Conservation (phyloP, 1,284 basidiomycete genomes). For the Boletus albobrunnescens region DNA sequence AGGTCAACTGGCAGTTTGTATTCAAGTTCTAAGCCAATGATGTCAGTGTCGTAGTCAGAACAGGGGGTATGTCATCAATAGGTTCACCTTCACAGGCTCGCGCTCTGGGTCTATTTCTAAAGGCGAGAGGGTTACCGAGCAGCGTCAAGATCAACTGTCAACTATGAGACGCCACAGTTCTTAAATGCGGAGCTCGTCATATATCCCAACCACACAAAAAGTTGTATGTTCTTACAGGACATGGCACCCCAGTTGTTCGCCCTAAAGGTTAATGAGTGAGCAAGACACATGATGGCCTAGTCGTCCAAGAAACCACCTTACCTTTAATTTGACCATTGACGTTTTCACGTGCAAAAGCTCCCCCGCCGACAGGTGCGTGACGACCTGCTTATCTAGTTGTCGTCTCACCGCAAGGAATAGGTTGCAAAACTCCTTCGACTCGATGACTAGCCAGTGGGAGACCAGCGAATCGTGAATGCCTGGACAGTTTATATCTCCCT, state of each 20-base stretch:
- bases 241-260: constrained; percentile 62
- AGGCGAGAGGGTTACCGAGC: constrained; percentile 44
- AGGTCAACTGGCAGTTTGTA: constrained; percentile 38
- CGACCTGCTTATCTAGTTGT: constrained; percentile 43
- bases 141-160: constrained; percentile 41
- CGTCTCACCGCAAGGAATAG: constrained; percentile 47
- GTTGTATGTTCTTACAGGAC: constrained; percentile 42
- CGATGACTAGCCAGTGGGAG: constrained; percentile 55
- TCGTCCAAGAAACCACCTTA: constrained; percentile 13
- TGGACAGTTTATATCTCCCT: rapidly evolving
- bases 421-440: constrained; percentile 54
- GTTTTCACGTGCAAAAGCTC: constrained; percentile 58
- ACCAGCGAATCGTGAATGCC: neutral
- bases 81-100: constrained; percentile 48
- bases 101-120: constrained; percentile 45
- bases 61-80: rapidly evolving
- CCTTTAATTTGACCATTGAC: constrained; percentile 65
- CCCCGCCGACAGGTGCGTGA: constrained; percentile 49
- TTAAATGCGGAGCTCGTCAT: constrained; percentile 29
- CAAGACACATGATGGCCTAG: neutral
- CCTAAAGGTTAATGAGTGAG: constrained; percentile 16
- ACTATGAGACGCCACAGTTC: constrained; percentile 54
- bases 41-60: neutral
- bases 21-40: constrained; percentile 44
- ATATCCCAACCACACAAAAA: neutral